These are phyloP conservation scores for Curvularia verruculosa DNA, from an alignment of 2,329 filamentous ascomycete genomes.

Conservation along the genomic window DNA sequence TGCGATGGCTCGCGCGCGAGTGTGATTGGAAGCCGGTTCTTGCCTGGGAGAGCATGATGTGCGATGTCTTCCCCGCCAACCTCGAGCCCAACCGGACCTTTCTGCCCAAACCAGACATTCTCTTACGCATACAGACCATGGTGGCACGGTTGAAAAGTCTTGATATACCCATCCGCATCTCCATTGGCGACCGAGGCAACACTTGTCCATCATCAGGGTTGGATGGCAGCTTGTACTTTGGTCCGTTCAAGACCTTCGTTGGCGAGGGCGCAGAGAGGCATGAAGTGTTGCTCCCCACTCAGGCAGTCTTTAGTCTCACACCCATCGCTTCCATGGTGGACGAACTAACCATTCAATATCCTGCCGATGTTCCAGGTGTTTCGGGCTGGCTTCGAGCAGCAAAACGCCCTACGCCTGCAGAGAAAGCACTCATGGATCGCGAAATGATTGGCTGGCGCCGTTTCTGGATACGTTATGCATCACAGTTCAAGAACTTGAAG, in stretches of 20 bases:
- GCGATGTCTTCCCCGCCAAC: conserved; percentile 46
- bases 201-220: conserved; percentile 35
- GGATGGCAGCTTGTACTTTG: conserved; percentile 45
- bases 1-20: conserved; percentile 41
- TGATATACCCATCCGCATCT: conserved; percentile 43
- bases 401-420: conserved; percentile 31
- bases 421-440: conserved; percentile 37
- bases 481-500: conserved; percentile 45
- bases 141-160: conserved; percentile 35
- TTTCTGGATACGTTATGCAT: conserved; percentile 46
- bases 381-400: conserved; percentile 32
- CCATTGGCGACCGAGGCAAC: conserved; percentile 41
- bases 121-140: conserved; percentile 41
- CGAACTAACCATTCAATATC: conserved; percentile 46
- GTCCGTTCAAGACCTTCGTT: conserved; percentile 42
- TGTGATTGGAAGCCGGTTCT: conserved; percentile 45
- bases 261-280: conserved; percentile 32
- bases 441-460: conserved; percentile 45
- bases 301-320: conserved; percentile 42
- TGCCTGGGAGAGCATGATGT: conserved; percentile 46
- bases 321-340: conserved; percentile 44
- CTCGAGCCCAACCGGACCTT: conserved; percentile 37
- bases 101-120: conserved; percentile 40
- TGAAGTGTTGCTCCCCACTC: conserved; percentile 40
- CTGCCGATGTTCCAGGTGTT: conserved; percentile 41